Base-by-base conservation (phyloP, 495 filamentous ascomycete species). In the Penicillium samsonianum region DNA sequence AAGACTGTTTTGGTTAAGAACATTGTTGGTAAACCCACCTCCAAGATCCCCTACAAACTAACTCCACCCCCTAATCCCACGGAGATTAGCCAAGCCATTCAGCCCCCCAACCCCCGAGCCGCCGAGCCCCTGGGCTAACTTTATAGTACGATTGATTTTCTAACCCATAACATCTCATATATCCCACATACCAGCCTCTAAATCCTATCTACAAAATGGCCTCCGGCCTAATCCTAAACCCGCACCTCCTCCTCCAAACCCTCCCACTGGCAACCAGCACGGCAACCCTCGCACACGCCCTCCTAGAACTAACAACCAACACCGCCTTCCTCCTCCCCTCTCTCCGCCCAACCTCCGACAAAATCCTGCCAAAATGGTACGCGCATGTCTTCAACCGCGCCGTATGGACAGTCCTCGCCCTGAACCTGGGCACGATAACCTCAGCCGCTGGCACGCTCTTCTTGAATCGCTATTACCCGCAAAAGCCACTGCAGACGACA, bases 191-290 rank as follows among this genome's bases (percentile, higher is more conserved):
- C 8, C 28, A 10, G 10, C 10, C 28, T 2, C n/a, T n/a, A n/a
- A n/a, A n/a, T n/a, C n/a, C n/a, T n/a, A n/a, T n/a, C n/a, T n/a
- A n/a, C n/a, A 56, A 50, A 40, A 77, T 77, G 73, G 74, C 71
- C n/a, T 75, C 71, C 37, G 62, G 63, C 10, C 57, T 60, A 5
- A 67, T 76, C 65, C 67, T 76, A 57, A 66, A 77, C 59, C 75
- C 74, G 9, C 49, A 72, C 14, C 65, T 61, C 11, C 64, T 74
- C 37, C 65, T 77, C 26, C 70, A 71, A 20, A 45, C 68, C 6
- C 65, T 67, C 12, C 75, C 75, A 4, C 64, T 78, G 1, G 48
- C 76, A 53, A 70, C 70, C n/a, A 75, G 74, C 47, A 76, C 73
- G 1, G 70, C 60, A 47, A 72, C 70, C 4, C 64, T 78, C 20